Evolutionary conservation across 495 filamentous ascomycete species (phyloP).

Genomic region (Aspergillus panamensis): DNA sequence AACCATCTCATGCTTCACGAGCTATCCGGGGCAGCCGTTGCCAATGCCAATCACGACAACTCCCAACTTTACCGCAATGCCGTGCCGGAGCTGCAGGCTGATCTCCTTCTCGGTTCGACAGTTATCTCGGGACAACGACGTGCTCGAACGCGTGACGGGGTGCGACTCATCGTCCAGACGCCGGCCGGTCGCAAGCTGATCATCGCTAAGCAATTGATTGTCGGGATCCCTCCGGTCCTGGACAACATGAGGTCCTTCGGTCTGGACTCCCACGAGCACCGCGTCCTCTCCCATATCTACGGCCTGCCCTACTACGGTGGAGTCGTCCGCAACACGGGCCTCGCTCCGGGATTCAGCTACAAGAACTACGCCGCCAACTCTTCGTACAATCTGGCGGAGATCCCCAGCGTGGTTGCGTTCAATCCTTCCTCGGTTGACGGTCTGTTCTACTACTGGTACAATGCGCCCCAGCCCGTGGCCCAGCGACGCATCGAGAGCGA

Average conservation of each 20-base stretch:
- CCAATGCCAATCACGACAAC: background rate
- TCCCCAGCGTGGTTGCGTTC: slow-evolving; percentile 28
- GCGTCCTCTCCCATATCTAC: slow-evolving; percentile 38
- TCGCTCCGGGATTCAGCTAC: slow-evolving; percentile 19
- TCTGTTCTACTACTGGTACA: slow-evolving; percentile 19
- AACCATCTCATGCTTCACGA: background rate
- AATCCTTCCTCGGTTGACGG: slow-evolving; percentile 14
- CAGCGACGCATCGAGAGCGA: background rate
- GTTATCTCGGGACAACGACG: slow-evolving; percentile 26
- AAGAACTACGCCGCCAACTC: slow-evolving; percentile 30
- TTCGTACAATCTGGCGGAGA: slow-evolving; percentile 23
- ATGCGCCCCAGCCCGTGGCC: background rate
- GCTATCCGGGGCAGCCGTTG: background rate
- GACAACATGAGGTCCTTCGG: slow-evolving; percentile 34
- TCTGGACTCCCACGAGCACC: slow-evolving; percentile 30
- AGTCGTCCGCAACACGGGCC: slow-evolving; percentile 9
- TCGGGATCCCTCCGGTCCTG: slow-evolving; percentile 33
- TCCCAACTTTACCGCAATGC: slow-evolving; percentile 4
- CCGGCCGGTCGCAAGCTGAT: slow-evolving; percentile 39
- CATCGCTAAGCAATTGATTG: slow-evolving; percentile 41
- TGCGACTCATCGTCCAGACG: slow-evolving; percentile 29
- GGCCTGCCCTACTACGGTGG: slow-evolving; percentile 19
- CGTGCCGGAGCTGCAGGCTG: background rate
- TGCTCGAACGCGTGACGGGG: slow-evolving; percentile 25
- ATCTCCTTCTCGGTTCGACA: slow-evolving; percentile 18